Conservation (phyloP, 495 filamentous ascomycete genomes). For the Xylona heveae region DNA sequence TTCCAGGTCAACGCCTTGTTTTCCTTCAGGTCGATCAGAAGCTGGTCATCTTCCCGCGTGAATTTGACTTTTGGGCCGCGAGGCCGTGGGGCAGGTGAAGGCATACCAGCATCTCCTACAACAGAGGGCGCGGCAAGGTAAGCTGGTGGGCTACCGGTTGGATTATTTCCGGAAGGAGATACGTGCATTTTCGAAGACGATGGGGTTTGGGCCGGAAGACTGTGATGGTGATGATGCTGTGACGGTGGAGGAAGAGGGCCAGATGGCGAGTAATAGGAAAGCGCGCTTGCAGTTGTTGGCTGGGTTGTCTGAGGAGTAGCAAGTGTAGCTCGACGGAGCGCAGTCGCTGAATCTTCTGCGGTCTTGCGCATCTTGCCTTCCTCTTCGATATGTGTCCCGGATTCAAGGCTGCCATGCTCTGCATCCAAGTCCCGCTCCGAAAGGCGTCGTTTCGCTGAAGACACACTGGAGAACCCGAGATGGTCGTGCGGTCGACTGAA, state of each 20-base stretch:
- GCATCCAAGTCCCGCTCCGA: no score
- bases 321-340: conserved; percentile 8
- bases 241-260: conserved; percentile 16
- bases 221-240: conserved; percentile 47
- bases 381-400: no score
- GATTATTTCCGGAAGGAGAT: conserved; percentile 25
- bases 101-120: conserved; percentile 70
- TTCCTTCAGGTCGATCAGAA: conserved; percentile 76
- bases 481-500: no score
- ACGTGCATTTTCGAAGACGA: conserved; percentile 27
- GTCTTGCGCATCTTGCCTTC: conserved; percentile 8
- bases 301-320: conserved; percentile 12
- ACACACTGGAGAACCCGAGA: no score
- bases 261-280: conserved; percentile 22
- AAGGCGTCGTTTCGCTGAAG: no score
- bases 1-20: conserved; percentile 87
- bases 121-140: no score
- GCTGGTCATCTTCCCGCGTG: conserved; percentile 67
- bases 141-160: conserved; percentile 27
- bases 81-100: conserved; percentile 48
- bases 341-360: conserved; percentile 8
- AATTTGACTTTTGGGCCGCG: conserved; percentile 77
- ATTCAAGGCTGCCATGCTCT: no score
- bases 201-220: conserved; percentile 41
- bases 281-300: conserved; percentile 22